Conservation (phyloP, 2,329 filamentous ascomycete genomes). For the Ceratocystis lukuohia region DNA sequence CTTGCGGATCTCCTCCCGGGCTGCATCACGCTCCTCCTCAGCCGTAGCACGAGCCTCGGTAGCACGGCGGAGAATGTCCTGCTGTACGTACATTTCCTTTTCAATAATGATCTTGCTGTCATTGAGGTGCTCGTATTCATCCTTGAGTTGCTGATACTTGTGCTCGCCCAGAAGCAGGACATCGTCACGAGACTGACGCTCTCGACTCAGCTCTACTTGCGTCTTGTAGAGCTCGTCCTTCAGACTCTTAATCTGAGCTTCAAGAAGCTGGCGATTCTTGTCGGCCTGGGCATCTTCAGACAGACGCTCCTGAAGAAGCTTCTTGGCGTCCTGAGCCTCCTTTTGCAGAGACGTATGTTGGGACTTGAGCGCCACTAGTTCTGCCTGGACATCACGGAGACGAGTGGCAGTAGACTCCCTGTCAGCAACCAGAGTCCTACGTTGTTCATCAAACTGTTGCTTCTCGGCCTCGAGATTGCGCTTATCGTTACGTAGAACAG, state of each 20-base stretch:
- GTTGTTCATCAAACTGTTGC: conserved; percentile 65
- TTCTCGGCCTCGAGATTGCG: conserved; percentile 73
- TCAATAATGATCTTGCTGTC: conserved; percentile 95
- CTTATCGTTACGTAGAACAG: conserved; percentile 70
- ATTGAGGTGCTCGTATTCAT: conserved; percentile 75
- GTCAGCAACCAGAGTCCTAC: conserved; percentile 53
- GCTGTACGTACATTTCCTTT: conserved; percentile 92
- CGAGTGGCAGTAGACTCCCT: conserved; percentile 66
- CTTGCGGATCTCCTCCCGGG: conserved; percentile 70
- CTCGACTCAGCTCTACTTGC: conserved; percentile 78
- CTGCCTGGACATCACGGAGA: conserved; percentile 73
- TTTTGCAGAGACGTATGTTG: conserved; percentile 75
- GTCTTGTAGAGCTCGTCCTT: conserved; percentile 74
- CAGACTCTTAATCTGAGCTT: conserved; percentile 74
- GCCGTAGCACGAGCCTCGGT: conserved; percentile 67
- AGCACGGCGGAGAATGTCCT: conserved; percentile 76
- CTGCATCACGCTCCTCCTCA: conserved; percentile 79
- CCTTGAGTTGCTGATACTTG: conserved; percentile 66
- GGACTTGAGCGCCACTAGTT: conserved; percentile 73
- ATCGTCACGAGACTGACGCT: conserved; percentile 86
- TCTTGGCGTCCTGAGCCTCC: conserved; percentile 79
- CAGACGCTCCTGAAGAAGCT: conserved; percentile 71
- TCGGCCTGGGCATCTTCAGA: conserved; percentile 78
- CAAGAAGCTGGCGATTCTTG: conserved; percentile 67
- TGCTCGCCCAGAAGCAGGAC: conserved; percentile 83